A percentile compares a stretch with the other conserved stretches of the same genome.
Conservation (phyloP, 1,284 basidiomycete genomes). For the Trichosporon inkin region DNA sequence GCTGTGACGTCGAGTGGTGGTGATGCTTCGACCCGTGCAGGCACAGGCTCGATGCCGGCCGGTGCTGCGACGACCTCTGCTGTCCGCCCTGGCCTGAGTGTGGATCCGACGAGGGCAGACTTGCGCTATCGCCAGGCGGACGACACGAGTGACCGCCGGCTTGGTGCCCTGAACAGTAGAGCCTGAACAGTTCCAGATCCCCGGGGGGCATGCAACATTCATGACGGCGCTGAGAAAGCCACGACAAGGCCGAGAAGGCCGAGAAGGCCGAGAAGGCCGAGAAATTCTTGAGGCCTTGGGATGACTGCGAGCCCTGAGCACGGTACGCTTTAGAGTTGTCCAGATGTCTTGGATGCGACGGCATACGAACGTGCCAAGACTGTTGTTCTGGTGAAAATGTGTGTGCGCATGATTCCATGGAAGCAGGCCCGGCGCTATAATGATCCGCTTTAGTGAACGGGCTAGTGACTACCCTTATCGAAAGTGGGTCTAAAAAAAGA, state of each 20-base stretch:
- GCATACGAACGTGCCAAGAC: slow-evolving; percentile 6
- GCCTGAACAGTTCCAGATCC: neutral
- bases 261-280: neutral
- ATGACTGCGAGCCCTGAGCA: neutral
- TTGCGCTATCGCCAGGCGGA: slow-evolving; percentile 1
- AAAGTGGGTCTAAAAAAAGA: neutral
- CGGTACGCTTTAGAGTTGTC: neutral
- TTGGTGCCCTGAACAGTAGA: slow-evolving; percentile 2
- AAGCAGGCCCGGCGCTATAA: slow-evolving; percentile 1
- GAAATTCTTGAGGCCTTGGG: no score
- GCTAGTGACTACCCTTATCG: neutral
- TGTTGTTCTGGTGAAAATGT: neutral
- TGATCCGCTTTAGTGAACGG: slow-evolving; percentile 1
- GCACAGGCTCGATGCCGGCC: neutral
- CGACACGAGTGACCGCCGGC: neutral
- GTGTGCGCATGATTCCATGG: neutral
- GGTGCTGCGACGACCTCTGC: slow-evolving; percentile 1
- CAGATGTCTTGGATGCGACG: neutral
- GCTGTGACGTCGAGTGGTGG: neutral
- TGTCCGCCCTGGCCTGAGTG: neutral
- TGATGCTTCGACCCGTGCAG: neutral
- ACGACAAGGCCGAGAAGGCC: neutral
- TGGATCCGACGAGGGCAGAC: neutral
- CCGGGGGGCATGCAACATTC: neutral
- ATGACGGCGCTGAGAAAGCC: neutral